Base-by-base conservation (phyloP, 306 rosid species). In the Styphnolobium japonicum region DNA sequence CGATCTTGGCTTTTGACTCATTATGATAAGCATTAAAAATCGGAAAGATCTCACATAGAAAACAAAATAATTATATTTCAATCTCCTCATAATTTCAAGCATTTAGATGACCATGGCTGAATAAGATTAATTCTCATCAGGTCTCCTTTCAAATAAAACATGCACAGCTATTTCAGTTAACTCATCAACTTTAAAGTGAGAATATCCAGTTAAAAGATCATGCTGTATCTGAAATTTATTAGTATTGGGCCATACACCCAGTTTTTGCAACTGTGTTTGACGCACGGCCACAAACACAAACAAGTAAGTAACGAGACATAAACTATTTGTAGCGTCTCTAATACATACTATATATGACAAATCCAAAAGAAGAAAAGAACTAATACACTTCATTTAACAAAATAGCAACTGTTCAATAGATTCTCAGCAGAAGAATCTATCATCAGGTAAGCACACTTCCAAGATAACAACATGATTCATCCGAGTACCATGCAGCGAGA, bases 291-390 rank as follows among this genome's bases (percentile, higher is more conserved):
- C 10, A 10, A 43, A 29, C 65, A 67, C 25, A 23, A 67, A 68
- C 76, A 27, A 49, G 42, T 46, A 46, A 46, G 10, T n/a, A 8
- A 64, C 15, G 43, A 65, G 33, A 51, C 49, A 15, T 65, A 36
- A 10, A 71, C 48, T 11, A 45, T 37, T 33, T 8, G 8, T 31
- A 45, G 74, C 71, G 58, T 45, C 53, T 51, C 67, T 72, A 80
- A 64, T 9, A 2, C 45, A 15, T 19, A 31, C 25, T 14, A 39
- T 12, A 48, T 6, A 60, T 39, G 77, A 43, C 46, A 51, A 37
- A 43, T 67, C 31, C 72, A 83, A 83, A 67, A 67, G 42, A 51
- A 58, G 10, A 65, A 67, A 40, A 18, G 9, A 23, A 84, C 65
- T 16, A 56, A 8, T 2, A 21, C 60, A 22, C 42, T 73, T 51